Conservation (phyloP, 1,284 basidiomycete species). For the Ceratobasidium sp. region DNA sequence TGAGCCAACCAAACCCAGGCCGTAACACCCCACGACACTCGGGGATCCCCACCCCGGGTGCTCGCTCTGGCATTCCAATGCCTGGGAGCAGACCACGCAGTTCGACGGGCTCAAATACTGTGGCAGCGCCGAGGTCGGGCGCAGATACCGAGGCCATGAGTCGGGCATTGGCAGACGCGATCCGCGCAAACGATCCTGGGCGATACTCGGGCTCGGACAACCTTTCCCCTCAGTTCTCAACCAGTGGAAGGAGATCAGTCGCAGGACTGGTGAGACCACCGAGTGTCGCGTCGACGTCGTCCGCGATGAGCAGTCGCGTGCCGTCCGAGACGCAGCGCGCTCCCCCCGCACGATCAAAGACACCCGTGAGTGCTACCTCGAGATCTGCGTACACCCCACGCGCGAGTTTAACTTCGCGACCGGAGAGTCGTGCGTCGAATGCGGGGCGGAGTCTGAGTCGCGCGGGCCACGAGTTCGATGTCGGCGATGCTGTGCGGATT, state of each 20-base stretch:
- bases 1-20: conserved; percentile 31
- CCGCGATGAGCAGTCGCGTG: conserved; percentile 51
- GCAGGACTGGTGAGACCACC: conserved; percentile 55
- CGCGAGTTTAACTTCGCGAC: conserved; percentile 54
- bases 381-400: conserved; percentile 44
- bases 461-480: conserved; percentile 60
- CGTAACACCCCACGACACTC: conserved; percentile 43
- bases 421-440: conserved; percentile 73
- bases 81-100: conserved; percentile 46
- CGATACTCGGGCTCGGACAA: conserved; percentile 61
- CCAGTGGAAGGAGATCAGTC: conserved; percentile 54
- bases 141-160: conserved; percentile 59
- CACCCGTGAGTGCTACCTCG: conserved; percentile 56
- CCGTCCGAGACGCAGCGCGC: conserved; percentile 45
- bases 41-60: conserved; percentile 75
- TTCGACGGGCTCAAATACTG: conserved; percentile 55
- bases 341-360: conserved; percentile 60
- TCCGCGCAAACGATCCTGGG: conserved; percentile 79
- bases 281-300: conserved; percentile 62
- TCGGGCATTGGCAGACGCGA: conserved; percentile 74
- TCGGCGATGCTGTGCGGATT: conserved; percentile 85
- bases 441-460: conserved; percentile 55
- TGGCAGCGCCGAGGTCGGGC: conserved; percentile 55
- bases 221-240: conserved; percentile 43
- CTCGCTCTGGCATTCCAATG: conserved; percentile 55